Evolutionary conservation across 805 yeast species (phyloP), one percentile per base, ranked within the genome.

Genomic region (Yarrowia sp.): DNA sequence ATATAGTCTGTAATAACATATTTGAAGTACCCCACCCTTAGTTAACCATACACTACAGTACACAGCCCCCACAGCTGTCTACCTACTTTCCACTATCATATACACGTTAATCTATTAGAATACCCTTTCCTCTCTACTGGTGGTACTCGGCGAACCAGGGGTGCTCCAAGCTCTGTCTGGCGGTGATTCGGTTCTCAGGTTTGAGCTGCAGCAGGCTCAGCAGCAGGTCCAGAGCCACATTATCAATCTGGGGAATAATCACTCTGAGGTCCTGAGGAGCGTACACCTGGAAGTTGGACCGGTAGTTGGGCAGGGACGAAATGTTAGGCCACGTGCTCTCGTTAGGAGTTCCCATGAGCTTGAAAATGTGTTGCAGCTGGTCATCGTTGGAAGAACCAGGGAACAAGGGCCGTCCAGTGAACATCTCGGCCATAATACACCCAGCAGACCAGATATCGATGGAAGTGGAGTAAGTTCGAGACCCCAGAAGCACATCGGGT

Each of bases 381-480:
- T 95, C 99, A 65, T 95, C 98, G 76, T 93, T 96, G 44, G 96
- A 90, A 11, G 93, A 86, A 36, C 99, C 99, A 18, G 98, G 97
- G 76, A 95, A 95, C 61, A 95, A 79, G 0, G 99, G 98, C 72
- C 93, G 88, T 36, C 99, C 97, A n/a, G 97, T 90, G 73, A 95
- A 88, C 98, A 95, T 93, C 74, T 95, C 99, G 2, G 98, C 98
- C 75, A 95, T 84, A 64, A 95, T 95, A 77, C 99, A 95, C 14
- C 99, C 99, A 14, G 97, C 96, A 15, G 97, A 91, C 99, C 99
- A 95, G 78, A 95, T 90, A 74, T 95, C 99, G 67, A 95, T 96
- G 8, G 97, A 92, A 0, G 99, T 95, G 51, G 97, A 89, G 77
- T 95, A 95, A 65, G 96, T 93, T 71, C 97, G 85, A 2, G 97